Percentiles rank a stretch among this genome's conserved stretches.
These are phyloP conservation scores for Hypoxylon sp. DNA, from an alignment of 2,329 filamentous ascomycete genomes.

Conservation along the genomic window DNA sequence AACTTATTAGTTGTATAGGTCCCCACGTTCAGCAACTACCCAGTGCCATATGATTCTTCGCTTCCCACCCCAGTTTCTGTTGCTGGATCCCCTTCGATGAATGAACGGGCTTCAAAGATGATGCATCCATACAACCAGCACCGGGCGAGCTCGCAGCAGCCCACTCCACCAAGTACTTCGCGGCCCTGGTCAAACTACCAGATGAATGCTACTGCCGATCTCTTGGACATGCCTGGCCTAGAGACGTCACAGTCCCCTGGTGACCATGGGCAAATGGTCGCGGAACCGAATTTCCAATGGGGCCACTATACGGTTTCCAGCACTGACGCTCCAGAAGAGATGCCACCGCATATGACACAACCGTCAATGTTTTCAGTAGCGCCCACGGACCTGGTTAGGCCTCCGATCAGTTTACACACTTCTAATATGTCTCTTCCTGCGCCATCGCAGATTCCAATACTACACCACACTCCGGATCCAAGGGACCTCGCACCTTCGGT, in stretches of 20 bases:
- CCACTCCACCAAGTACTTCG: constrained; percentile 62
- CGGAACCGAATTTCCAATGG: constrained; percentile 53
- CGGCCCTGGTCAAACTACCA: constrained; percentile 60
- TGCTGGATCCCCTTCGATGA: constrained; percentile 61
- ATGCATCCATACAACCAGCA: constrained; percentile 56
- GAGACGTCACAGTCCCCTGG: constrained; percentile 51
- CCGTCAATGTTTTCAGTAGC: constrained; percentile 45
- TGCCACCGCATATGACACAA: constrained; percentile 48
- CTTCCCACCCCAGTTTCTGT: constrained; percentile 66
- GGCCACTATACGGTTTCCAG: constrained; percentile 55
- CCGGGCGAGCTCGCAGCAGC: constrained; percentile 58
- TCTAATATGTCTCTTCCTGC: constrained; percentile 44
- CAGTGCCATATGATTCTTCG: constrained; percentile 57
- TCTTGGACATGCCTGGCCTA: constrained; percentile 57
- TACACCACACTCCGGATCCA: constrained; percentile 42
- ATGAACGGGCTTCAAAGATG: constrained; percentile 58
- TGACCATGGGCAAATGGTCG: constrained; percentile 51
- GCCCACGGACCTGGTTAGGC: constrained; percentile 45
- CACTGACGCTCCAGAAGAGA: constrained; percentile 47
- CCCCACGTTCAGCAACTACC: constrained; percentile 56
- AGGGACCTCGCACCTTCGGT: constrained; percentile 40
- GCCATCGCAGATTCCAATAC: constrained; percentile 43
- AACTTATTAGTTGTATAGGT: constrained; percentile 48
- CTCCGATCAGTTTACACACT: constrained; percentile 24
- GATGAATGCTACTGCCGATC: constrained; percentile 56